phyloP scores from a whole-genome alignment of 2,329 filamentous ascomycete genomes.

The Graphium sp. region DNA sequence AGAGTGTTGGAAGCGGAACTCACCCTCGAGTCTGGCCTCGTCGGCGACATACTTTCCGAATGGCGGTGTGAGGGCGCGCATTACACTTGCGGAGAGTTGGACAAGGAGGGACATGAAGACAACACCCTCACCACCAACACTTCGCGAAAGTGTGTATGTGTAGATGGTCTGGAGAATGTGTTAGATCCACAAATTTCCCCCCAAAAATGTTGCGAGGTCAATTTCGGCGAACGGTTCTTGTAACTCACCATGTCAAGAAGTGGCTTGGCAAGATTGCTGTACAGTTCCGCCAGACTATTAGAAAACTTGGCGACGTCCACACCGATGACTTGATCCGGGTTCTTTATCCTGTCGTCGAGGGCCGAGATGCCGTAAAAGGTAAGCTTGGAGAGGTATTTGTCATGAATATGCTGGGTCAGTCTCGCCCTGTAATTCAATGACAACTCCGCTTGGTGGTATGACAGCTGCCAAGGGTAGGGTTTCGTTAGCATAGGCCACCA shows the following conservation, averaged over 20 bases:
- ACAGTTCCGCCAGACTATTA: slow-evolving; percentile 84
- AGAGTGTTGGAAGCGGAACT: slow-evolving; percentile 91
- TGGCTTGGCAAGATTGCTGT: slow-evolving; percentile 92
- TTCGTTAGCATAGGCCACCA: neutral
- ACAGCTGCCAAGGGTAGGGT: slow-evolving; percentile 41
- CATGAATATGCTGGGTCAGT: slow-evolving; percentile 86
- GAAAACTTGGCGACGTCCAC: slow-evolving; percentile 95
- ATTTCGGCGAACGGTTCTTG: neutral
- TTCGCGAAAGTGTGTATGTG: slow-evolving; percentile 83
- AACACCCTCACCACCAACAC: slow-evolving; percentile 88
- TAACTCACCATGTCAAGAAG: slow-evolving; percentile 73
- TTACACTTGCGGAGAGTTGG: slow-evolving; percentile 79
- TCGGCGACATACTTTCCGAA: slow-evolving; percentile 98
- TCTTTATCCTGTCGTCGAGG: slow-evolving; percentile 94
- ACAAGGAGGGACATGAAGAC: slow-evolving; percentile 92
- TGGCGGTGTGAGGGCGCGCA: slow-evolving; percentile 86
- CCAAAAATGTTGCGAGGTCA: neutral
- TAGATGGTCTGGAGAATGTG: slow-evolving; percentile 49
- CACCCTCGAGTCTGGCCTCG: slow-evolving; percentile 83
- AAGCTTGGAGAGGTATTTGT: slow-evolving; percentile 91
- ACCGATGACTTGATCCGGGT: slow-evolving; percentile 91
- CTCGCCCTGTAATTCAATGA: slow-evolving; percentile 85
- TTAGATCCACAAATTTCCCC: neutral
- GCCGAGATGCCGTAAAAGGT: slow-evolving; percentile 95
- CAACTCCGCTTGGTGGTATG: slow-evolving; percentile 91